Base-by-base conservation (phyloP, 495 filamentous ascomycete species). In the Daldinia concentrica region DNA sequence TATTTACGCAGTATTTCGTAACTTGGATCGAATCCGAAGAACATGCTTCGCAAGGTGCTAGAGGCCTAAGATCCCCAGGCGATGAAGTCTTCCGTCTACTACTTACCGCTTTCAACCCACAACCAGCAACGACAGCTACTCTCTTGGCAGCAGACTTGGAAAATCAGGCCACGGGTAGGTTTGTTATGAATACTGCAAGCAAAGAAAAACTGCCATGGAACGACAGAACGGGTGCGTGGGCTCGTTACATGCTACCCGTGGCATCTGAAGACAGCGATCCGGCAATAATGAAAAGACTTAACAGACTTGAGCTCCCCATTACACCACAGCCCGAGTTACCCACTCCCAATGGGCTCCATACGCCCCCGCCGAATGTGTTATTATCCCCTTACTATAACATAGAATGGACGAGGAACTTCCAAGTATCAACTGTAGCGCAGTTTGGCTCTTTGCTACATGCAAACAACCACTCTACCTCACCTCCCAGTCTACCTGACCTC, bases 11-110 rank as follows among this genome's bases (percentile, higher is more conserved):
- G 72, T 9, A 77, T 36, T 7, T 64, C n/a, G 77, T 85, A 45
- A 74, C 77, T n/a, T 85, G 83, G 83, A 70, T 83, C 8, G 63
- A 82, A 51, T 17, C 68, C 8, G 50, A 73, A 1, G 58, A 64
- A 2, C 68, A 68, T 19, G 34, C 60, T 19, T 64, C 71, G 26
- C 58, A 67, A 26, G 61, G 55, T n/a, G 15, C 43, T 26, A 8
- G 1, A 6, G 11, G 1, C 17, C 45, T 74, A 26, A 81, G 82
- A 66, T 69, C 79, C 43, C 57, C 64, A 0, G 62, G 64, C 27
- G 81, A 87, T 50, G 69, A 79, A 3, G 82, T 82, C 14, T 61
- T 78, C 30, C 84, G 85, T 6, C 77, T 84, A 14, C 64, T 86
- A 8, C 69, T 83, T 32, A 74, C 78, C n/a, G 78, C 81, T 17